Evolutionary conservation across 140 eudicot genomes (phyloP).

Genomic region (Ambrosia hybrid): DNA sequence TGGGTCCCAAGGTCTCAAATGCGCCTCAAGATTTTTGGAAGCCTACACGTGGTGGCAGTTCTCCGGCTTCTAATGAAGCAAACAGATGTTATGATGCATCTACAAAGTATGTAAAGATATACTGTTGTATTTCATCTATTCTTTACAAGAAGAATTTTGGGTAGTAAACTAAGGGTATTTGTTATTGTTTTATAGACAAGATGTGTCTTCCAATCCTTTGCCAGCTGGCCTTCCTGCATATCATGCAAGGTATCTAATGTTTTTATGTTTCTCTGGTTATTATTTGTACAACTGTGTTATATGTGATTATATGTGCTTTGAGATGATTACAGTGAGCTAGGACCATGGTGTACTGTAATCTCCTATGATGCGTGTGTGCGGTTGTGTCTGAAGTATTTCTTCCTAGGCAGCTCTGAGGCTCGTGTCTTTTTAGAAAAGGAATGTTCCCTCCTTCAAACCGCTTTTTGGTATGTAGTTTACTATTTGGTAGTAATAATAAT

Average conservation of each 20-base stretch:
- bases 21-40: conserved; percentile 51
- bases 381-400: conserved; percentile 69
- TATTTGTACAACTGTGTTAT: conserved; percentile 8
- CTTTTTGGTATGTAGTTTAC: conserved; percentile 54
- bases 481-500: neutral
- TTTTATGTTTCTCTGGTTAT: neutral
- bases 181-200: conserved; percentile 37
- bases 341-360: conserved; percentile 67
- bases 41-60: conserved; percentile 21
- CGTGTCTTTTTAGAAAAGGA: conserved; percentile 64
- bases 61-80: conserved; percentile 27
- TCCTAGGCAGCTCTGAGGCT: conserved; percentile 64
- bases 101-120: conserved; percentile 24
- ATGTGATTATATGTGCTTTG: neutral
- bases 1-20: conserved; percentile 41
- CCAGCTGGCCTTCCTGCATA: conserved; percentile 55
- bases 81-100: conserved; percentile 21
- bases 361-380: conserved; percentile 88
- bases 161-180: conserved; percentile 5
- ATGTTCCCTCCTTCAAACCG: conserved; percentile 56
- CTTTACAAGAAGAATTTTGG: neutral
- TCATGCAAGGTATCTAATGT: conserved; percentile 63
- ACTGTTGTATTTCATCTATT: neutral
- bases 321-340: conserved; percentile 55
- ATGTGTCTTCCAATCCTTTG: conserved; percentile 39